Base-by-base conservation (phyloP, 2,329 filamentous ascomycete species). In the Aspergillus novofumigatus region DNA sequence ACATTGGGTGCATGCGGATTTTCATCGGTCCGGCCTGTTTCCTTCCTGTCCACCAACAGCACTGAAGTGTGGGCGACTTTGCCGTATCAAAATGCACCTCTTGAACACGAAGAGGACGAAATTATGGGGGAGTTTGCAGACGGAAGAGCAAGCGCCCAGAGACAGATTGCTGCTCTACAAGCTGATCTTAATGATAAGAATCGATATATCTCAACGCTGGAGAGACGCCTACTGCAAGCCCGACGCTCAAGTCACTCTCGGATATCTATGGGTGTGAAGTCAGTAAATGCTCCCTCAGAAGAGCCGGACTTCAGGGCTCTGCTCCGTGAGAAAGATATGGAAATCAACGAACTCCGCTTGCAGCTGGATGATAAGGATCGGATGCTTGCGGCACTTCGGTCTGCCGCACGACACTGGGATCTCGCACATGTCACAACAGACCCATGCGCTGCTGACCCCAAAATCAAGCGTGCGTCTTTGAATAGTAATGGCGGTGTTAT, bases 151-250 rank as follows among this genome's bases (percentile, higher is more conserved):
- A 91, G 89, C 25, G 76, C 95, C 51, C 79, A 87, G 47, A 85
- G 90, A n/a, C 94, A 97, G 70, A 92, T 97, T 65, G 86, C 87
- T 51, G 90, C 95, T n/a, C 78, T 99, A 50, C 94, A 96, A 72
- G 86, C 92, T n/a, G 94, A 99, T 72, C 83, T 99, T 49, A 85
- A 84, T n/a, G 94, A 99, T 76, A 97, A 96, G 78, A 97, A 94
- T 66, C 89, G 94, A 32, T 99, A 99, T 73, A 97, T 97, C 65
- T 84, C 89, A 28, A 97, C 94, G 0, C 77, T 99, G 11, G 94
- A 99, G 77, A 95, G 95, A 75, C 86, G 94, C 26, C 80, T 99
- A 1, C 80, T 97, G 35, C 94, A 99, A 69, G 94, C 94, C 41
- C 84, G 94, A 44, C 83, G 93, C 50, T 91, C 92, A 0, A 97